Evolutionary conservation across 2,329 filamentous ascomycete genomes (phyloP).

Genomic region (Fusarium dlaminii): DNA sequence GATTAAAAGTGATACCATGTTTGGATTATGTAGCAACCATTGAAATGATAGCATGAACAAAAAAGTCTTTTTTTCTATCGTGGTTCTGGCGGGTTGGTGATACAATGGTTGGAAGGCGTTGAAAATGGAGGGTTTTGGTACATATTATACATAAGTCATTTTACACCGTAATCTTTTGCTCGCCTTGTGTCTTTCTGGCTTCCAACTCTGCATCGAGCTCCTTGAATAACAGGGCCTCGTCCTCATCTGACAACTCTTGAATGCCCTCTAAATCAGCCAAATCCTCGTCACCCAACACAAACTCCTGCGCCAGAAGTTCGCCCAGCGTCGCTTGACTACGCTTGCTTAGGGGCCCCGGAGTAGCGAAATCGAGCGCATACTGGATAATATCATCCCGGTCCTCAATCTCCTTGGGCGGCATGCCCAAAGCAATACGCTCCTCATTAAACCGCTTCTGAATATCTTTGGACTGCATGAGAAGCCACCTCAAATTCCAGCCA

Average conservation of each 20-base stretch:
- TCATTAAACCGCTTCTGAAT: slow-evolving; percentile 73
- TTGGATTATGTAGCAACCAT: slow-evolving; percentile 16
- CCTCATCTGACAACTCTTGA: slow-evolving; percentile 54
- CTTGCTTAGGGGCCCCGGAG: slow-evolving; percentile 51
- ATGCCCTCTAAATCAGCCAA: slow-evolving; percentile 51
- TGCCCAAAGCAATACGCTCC: slow-evolving; percentile 72
- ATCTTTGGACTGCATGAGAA: slow-evolving; percentile 79
- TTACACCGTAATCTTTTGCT: slow-evolving; percentile 37
- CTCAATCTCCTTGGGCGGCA: slow-evolving; percentile 56
- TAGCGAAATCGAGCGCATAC: slow-evolving; percentile 54
- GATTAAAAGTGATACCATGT: slow-evolving; percentile 35
- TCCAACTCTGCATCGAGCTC: slow-evolving; percentile 47
- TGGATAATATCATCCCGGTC: slow-evolving; percentile 52
- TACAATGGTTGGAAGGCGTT: slow-evolving; percentile 41
- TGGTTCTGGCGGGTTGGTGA: slow-evolving; percentile 32
- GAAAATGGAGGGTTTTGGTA: slow-evolving; percentile 39
- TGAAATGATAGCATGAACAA: slow-evolving; percentile 29
- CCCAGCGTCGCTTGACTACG: slow-evolving; percentile 51
- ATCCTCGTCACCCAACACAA: slow-evolving; percentile 57
- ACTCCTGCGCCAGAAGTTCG: slow-evolving; percentile 53
- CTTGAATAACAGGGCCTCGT: slow-evolving; percentile 45
- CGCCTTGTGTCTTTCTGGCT: neutral
- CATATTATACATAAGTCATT: slow-evolving; percentile 42
- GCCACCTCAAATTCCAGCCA: slow-evolving; percentile 91
- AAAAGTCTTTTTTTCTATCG: slow-evolving; percentile 16